Evolutionary conservation across 2,329 filamentous ascomycete genomes (phyloP), one percentile per base, ranked within the genome.

Genomic region (Hymenoscyphus fraxineus): DNA sequence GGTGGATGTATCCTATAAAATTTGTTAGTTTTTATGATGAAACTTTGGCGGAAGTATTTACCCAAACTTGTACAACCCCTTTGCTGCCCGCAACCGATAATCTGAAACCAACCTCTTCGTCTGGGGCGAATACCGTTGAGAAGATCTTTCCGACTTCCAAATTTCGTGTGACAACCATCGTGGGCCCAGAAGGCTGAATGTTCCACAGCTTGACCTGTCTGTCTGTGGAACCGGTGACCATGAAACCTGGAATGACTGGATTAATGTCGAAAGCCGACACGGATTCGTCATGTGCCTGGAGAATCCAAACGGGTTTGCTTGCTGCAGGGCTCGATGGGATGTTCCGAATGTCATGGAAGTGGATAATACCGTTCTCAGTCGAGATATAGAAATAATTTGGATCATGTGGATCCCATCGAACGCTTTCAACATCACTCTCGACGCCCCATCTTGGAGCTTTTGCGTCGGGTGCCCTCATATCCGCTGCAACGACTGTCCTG

Each of bases 161-260:
- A 77, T 98, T 94, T 70, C 95, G 88, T 32, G 91, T 91, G 5
- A 96, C 91, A 1, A 99, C 92, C 86, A 99, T 91, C 66, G 88
- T 91, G 1, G 95, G 95, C 1, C 92, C 93, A 51, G 85, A 85
- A 13, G 89, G 78, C 71, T 89, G 85, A 64, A 97, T 87, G 78
- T 97, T 97, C 95, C 95, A 99, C 64, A 99, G 83, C 83, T 99
- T 99, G 72, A 98, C 93, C 6, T 90, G 91, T 81, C 92, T 94
- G 81, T 99, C 95, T 15, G 91, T 93, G 1, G 93, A 97, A 2
- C 93, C 95, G 0, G 95, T 98, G 15, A 87, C 95, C 78, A 99
- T 85, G 83, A 92, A 97, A 55, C 95, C 95, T 0, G 95, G 94
- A 65, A 99, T 92, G 59, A 88, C 81, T 3, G 88, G 84, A 81